Base-by-base conservation (phyloP, 179 eudicot species). In the Silene noctiflora region DNA sequence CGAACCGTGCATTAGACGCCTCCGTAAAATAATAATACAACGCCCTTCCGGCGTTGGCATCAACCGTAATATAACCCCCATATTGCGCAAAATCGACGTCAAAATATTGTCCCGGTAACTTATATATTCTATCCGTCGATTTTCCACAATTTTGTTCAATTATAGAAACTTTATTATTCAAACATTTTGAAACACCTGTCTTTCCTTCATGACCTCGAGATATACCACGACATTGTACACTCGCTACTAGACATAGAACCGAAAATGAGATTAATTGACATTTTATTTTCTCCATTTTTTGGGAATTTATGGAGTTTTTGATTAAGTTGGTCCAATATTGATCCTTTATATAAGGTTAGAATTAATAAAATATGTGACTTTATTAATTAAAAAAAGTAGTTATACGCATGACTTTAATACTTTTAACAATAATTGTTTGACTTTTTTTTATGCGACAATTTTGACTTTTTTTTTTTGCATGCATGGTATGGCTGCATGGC, bases 11-110 rank as follows among this genome's bases (percentile, higher is more conserved):
- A 56, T 1, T 9, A 59, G 24, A 33, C 20, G 75, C 48, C 17
- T 58, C 75, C 1, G 51, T 59, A 0, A 72, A 33, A 31, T 72
- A 58, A 46, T 72, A 72, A 59, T 31, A 72, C 66, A 72, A 58
- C 16, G 75, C 75, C 53, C 75, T 58, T 19, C 29, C 75, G 10
- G 75, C 75, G 0, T 10, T 4, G 2, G 48, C 66, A 72, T 72
- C 75, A 19, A 72, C 75, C 53, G 75, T 72, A 58, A 72, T 46
- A 58, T 72, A 72, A 3, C 75, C 75, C 0, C 65, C 75, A 20
- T 72, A 72, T 13, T 72, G 75, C 10, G 56, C 53, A 6, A 72
- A 72, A 33, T 72, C 31, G 16, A 35, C 53, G 11, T 59, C 67
- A 56, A 59, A 29, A 10, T 33, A 8, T 58, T 72, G 75, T 31